Conservation (phyloP, 768 basidiomycete genomes). For the Rickenella mellea region DNA sequence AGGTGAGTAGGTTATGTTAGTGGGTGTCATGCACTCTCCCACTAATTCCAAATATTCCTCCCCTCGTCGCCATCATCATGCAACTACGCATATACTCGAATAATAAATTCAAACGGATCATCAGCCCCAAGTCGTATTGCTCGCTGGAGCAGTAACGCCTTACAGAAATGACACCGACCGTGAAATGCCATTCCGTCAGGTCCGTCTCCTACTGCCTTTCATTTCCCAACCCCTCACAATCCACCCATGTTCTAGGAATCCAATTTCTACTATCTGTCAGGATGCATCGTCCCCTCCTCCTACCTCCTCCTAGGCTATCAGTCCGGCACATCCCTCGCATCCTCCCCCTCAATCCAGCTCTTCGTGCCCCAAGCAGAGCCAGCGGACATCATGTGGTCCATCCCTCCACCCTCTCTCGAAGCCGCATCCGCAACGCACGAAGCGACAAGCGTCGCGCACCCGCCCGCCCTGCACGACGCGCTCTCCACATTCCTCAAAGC, state of each 20-base stretch:
- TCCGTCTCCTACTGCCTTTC: slow-evolving; percentile 16
- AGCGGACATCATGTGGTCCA: slow-evolving; percentile 80
- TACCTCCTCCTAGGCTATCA: slow-evolving; percentile 54
- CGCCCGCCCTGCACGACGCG: slow-evolving; percentile 31
- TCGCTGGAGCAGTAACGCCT: slow-evolving; percentile 53
- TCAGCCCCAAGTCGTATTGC: slow-evolving; percentile 61
- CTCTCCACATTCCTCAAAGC: slow-evolving; percentile 39
- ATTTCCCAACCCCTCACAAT: background rate
- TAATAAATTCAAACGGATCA: no score
- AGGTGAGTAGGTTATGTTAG: no score
- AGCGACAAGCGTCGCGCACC: slow-evolving; percentile 49
- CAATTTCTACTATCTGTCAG: slow-evolving; percentile 85
- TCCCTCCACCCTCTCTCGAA: slow-evolving; percentile 64
- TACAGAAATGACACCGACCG: slow-evolving; percentile 82
- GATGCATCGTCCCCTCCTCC: slow-evolving; percentile 66
- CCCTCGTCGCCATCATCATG: no score
- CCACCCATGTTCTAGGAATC: slow-evolving; percentile 39
- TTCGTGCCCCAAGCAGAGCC: slow-evolving; percentile 73
- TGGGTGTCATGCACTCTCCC: no score
- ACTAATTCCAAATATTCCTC: no score
- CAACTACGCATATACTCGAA: no score
- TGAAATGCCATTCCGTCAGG: slow-evolving; percentile 59
- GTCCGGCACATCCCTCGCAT: slow-evolving; percentile 34
- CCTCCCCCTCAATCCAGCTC: slow-evolving; percentile 41
- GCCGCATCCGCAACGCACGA: slow-evolving; percentile 48